Evolutionary conservation across 805 yeast genomes (phyloP), one percentile per base, ranked within the genome.

Genomic region (Ogataea neopini): DNA sequence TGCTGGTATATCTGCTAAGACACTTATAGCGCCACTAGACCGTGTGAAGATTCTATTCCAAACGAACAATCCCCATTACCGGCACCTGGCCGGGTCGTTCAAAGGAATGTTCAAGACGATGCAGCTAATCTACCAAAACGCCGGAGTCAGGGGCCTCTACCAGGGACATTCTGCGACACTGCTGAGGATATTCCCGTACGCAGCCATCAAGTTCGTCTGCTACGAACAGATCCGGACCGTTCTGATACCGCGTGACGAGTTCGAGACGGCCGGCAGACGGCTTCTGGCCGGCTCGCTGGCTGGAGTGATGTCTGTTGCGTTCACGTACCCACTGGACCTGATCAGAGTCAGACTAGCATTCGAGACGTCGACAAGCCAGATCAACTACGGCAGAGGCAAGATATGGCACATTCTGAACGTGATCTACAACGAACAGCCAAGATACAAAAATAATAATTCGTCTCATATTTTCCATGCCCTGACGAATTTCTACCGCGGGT

Each of bases 81-180:
- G 79, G 33, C 79, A 85, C 63, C 89, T 80, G 63, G 74, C 96
- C 6, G 97, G 97, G 13, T 81, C 92, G 1, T 79, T 86, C 53
- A 66, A 70, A 26, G 99, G 99, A 2, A 70, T 94, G 45, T 74
- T 81, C 51, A 70, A 73, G 40, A 98, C 99, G 0, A 85, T 85
- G 0, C 69, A 69, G 29, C 76, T 79, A 47, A 91, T 94, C 20
- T 80, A 80, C 69, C 47, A 57, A 6, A 73, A 70, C 43, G 94
- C 89, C 64, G 98, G 98, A 14, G 40, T 83, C 1, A 52, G 70
- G 36, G 99, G 99, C 1, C 78, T 94, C 45, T 92, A 83, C 64
- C 96, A 92, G 60, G 99, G 99, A 34, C 99, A 94, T 65, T 88
- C 96, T 4, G 97, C 95, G 1, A 94, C 99, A 0, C 70, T 94